phyloP scores from a whole-genome alignment of 805 yeast species.

The Sugiyamaella chiloensis region DNA sequence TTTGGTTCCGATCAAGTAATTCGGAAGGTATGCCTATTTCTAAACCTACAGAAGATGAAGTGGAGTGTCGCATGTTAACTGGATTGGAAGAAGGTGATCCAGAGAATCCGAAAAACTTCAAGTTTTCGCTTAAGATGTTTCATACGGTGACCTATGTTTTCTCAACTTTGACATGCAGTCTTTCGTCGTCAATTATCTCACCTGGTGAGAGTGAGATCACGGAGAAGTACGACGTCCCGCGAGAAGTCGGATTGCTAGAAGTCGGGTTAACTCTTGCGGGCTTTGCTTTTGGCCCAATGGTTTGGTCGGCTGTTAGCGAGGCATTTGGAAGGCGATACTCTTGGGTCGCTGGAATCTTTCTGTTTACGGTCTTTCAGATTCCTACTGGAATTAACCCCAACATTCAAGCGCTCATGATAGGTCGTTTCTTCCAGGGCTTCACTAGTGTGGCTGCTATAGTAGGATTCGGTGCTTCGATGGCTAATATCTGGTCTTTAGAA shows the following conservation, averaged over 20 bases:
- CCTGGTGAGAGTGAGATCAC: slow-evolving; percentile 8
- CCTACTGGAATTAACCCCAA: slow-evolving; percentile 12
- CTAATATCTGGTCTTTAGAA: slow-evolving; percentile 44
- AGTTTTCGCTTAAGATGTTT: slow-evolving; percentile 1
- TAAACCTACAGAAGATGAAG: too few species aligned
- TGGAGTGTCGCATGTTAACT: not conserved
- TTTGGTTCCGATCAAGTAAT: too few species aligned
- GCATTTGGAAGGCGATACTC: slow-evolving; percentile 10
- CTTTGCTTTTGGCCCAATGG: slow-evolving; percentile 61
- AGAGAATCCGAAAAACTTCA: slow-evolving; percentile 12
- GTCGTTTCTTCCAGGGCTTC: slow-evolving; percentile 11
- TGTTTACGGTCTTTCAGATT: slow-evolving; percentile 8
- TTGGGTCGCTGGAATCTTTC: slow-evolving; percentile 2
- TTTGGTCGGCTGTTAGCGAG: slow-evolving; percentile 50
- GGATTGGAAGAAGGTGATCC: slow-evolving; percentile 11
- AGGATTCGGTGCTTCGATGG: slow-evolving; percentile 47
- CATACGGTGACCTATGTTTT: slow-evolving; percentile 8
- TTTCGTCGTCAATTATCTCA: slow-evolving; percentile 11
- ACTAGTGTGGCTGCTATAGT: slow-evolving; percentile 45
- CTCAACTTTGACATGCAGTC: not conserved
- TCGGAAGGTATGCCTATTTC: too few species aligned
- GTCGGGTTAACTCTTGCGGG: slow-evolving; percentile 43
- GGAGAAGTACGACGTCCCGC: slow-evolving; percentile 7
- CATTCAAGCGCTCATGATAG: slow-evolving; percentile 7
- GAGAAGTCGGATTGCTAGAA: slow-evolving; percentile 42